These are phyloP conservation scores for Epichloe scottii DNA, from an alignment of 2,329 filamentous ascomycete genomes.

Conservation along the genomic window DNA sequence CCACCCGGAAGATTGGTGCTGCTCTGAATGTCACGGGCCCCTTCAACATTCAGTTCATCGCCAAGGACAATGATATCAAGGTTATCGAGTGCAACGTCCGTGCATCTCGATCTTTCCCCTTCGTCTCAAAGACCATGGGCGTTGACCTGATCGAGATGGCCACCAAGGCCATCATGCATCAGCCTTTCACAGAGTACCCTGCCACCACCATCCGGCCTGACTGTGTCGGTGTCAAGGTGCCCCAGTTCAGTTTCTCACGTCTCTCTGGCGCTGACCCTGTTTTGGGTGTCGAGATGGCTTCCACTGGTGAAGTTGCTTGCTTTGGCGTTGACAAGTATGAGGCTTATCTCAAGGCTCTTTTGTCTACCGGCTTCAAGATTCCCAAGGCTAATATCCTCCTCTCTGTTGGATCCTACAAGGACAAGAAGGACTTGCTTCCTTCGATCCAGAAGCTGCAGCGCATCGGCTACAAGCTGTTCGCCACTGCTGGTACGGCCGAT, in stretches of 20 bases:
- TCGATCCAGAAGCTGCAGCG: slow-evolving; percentile 81
- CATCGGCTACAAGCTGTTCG: slow-evolving; percentile 90
- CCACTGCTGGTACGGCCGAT: slow-evolving; percentile 90
- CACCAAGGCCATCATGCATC: slow-evolving; percentile 86
- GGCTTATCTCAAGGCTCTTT: slow-evolving; percentile 89
- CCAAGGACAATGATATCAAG: slow-evolving; percentile 99
- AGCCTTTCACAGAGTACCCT: slow-evolving; percentile 74
- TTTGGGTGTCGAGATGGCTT: slow-evolving; percentile 97
- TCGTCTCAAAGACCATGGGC: slow-evolving; percentile 97
- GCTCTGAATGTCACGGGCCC: slow-evolving; percentile 93
- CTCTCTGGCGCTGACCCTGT: slow-evolving; percentile 93
- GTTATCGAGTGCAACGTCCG: slow-evolving; percentile 98
- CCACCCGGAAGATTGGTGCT: slow-evolving; percentile 86
- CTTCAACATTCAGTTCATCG: slow-evolving; percentile 99
- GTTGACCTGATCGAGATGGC: slow-evolving; percentile 98
- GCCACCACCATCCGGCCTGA: slow-evolving; percentile 60
- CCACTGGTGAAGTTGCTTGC: slow-evolving; percentile 93
- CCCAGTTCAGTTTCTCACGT: slow-evolving; percentile 97
- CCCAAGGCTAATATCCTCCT: slow-evolving; percentile 91
- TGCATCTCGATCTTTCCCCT: slow-evolving; percentile 91
- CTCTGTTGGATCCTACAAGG: slow-evolving; percentile 94
- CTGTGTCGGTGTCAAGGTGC: slow-evolving; percentile 93
- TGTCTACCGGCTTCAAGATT: slow-evolving; percentile 92
- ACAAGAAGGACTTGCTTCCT: slow-evolving; percentile 94
- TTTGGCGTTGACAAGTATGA: slow-evolving; percentile 96